phyloP scores from a whole-genome alignment of 1,284 basidiomycete genomes.

The Rhodotorula sp. region DNA sequence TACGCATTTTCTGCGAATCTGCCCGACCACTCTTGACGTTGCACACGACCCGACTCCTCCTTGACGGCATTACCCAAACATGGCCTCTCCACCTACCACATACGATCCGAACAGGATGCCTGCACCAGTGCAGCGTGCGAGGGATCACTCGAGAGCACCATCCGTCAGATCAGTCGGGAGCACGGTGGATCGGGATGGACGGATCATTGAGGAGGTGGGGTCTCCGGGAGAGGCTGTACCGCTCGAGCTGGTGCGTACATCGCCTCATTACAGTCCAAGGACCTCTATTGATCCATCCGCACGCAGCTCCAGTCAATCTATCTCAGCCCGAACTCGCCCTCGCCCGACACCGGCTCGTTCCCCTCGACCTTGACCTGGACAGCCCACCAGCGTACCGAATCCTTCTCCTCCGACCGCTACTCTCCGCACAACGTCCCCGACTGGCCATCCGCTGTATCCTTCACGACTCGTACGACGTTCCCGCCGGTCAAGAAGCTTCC shows the following conservation, averaged over 20 bases:
- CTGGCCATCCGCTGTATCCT: constrained; percentile 61
- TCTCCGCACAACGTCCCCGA: constrained; percentile 14
- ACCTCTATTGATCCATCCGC: too few relatives aligned
- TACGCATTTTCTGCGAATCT: too few relatives aligned
- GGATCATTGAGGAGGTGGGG: constrained; percentile 20
- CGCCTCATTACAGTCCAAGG: background rate
- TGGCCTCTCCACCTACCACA: background rate
- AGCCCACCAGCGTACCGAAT: constrained; percentile 8
- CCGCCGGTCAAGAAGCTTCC: constrained; percentile 85
- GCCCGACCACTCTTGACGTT: too few relatives aligned
- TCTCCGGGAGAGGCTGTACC: constrained; percentile 17
- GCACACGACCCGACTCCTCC: too few relatives aligned
- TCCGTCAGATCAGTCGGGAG: constrained; percentile 10
- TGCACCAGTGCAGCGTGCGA: constrained; percentile 1
- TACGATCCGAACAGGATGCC: background rate
- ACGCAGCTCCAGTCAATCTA: constrained; percentile 39
- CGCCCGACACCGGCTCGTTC: constrained; percentile 5
- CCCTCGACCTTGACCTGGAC: background rate
- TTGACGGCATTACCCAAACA: too few relatives aligned
- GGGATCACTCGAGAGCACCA: constrained; percentile 14
- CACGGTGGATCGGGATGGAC: constrained; percentile 19
- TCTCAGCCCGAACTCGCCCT: constrained; percentile 20
- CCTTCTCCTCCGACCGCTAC: constrained; percentile 22
- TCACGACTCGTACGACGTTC: constrained; percentile 84
- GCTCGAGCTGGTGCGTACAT: constrained; percentile 27